phyloP scores from a whole-genome alignment of 1,284 basidiomycete species.

The Trichosporon ovoides region DNA sequence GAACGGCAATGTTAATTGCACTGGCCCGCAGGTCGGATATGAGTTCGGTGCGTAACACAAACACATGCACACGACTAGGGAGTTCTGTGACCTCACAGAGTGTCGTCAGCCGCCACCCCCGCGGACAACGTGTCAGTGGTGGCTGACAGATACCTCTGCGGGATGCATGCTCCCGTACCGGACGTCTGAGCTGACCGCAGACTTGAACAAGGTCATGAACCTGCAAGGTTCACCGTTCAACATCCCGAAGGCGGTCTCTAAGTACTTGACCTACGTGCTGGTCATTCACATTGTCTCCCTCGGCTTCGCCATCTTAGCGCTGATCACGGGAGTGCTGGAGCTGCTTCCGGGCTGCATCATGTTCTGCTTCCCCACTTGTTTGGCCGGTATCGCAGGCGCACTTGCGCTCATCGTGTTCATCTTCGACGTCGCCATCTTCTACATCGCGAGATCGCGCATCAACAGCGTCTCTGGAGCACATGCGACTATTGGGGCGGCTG shows the following conservation, averaged over 20 bases:
- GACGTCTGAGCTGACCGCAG: conserved; percentile 49
- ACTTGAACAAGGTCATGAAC: conserved; percentile 71
- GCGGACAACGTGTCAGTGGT: not conserved
- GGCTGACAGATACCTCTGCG: too few relatives aligned
- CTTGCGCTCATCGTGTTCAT: conserved; percentile 74
- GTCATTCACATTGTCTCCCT: conserved; percentile 82
- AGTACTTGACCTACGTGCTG: conserved; percentile 84
- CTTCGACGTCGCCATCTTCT: conserved; percentile 80
- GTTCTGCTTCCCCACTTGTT: conserved; percentile 73
- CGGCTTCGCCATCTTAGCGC: conserved; percentile 61
- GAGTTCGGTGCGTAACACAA: conserved; percentile 58
- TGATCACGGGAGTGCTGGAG: conserved; percentile 72
- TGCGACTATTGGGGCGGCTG: conserved; percentile 67
- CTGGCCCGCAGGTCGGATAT: conserved; percentile 72
- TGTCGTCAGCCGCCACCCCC: not conserved
- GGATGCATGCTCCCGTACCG: not conserved
- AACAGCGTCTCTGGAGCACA: conserved; percentile 62
- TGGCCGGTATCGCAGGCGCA: conserved; percentile 67
- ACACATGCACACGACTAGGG: too few relatives aligned
- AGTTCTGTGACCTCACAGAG: too few relatives aligned
- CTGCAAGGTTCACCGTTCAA: conserved; percentile 54
- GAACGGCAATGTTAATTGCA: conserved; percentile 58
- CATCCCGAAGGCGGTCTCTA: conserved; percentile 63
- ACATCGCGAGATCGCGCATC: conserved; percentile 71
- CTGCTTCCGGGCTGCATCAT: conserved; percentile 79